These are phyloP conservation scores for Pseudocercospora cruenta DNA, from an alignment of 2,329 filamentous ascomycete genomes.

Conservation along the genomic window DNA sequence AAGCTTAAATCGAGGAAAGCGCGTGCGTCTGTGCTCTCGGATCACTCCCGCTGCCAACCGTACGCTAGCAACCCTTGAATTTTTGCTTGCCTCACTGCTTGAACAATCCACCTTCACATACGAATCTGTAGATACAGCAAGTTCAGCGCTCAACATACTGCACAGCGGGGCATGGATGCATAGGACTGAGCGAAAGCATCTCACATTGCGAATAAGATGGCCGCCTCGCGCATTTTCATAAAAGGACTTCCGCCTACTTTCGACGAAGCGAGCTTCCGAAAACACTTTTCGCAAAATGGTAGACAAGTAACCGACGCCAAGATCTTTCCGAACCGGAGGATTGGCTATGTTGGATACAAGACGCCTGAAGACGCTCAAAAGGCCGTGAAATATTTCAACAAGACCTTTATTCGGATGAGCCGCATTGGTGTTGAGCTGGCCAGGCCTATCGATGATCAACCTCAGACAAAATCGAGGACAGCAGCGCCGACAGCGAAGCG, in stretches of 20 bases:
- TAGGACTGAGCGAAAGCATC: not conserved
- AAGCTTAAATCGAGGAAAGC: not conserved
- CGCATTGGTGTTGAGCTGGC: constrained; percentile 89
- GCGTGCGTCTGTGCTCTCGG: constrained; percentile 3
- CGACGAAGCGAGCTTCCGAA: constrained; percentile 80
- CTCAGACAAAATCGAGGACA: constrained; percentile 10
- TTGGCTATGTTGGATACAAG: constrained; percentile 95
- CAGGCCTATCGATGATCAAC: constrained; percentile 62
- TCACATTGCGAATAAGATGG: constrained; percentile 49
- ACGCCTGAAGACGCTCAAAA: constrained; percentile 75
- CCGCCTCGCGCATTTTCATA: constrained; percentile 76
- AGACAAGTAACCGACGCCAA: constrained; percentile 86
- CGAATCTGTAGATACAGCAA: not conserved
- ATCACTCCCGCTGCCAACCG: not conserved
- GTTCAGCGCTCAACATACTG: not conserved
- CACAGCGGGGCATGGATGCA: not conserved
- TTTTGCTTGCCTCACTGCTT: not conserved
- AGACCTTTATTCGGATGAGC: constrained; percentile 92
- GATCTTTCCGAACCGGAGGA: constrained; percentile 83
- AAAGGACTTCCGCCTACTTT: constrained; percentile 81
- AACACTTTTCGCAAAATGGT: constrained; percentile 77
- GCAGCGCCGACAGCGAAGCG: constrained; percentile 27
- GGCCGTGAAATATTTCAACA: constrained; percentile 94
- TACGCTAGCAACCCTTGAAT: not conserved
- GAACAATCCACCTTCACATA: not conserved